phyloP scores from a whole-genome alignment of 495 filamentous ascomycete species.

The Aspergillus incahuasiensis region DNA sequence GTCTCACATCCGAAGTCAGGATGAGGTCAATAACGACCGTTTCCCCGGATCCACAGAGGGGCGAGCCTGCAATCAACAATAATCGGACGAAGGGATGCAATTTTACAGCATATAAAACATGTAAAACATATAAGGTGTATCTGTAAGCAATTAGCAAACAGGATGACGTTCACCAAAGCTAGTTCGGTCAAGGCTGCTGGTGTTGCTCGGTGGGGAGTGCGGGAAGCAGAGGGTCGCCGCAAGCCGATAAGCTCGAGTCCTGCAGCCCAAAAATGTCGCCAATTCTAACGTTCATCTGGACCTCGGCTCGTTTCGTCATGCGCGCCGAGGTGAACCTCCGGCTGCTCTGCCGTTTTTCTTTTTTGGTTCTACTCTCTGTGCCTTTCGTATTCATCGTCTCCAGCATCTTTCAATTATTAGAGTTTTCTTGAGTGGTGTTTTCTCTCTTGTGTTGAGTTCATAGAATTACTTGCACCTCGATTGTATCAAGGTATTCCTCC shows the following conservation, averaged over 20 bases:
- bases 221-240: conserved; percentile 11
- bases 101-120: too few species aligned
- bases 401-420: background rate
- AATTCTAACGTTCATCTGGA: conserved; percentile 15
- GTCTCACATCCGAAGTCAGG: conserved; percentile 21
- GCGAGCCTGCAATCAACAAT: background rate
- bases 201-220: conserved; percentile 14
- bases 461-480: background rate
- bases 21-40: background rate
- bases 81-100: background rate
- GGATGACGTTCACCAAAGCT: background rate
- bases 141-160: background rate
- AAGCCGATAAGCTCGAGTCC: conserved; percentile 9
- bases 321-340: conserved; percentile 31
- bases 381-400: background rate
- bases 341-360: conserved; percentile 11
- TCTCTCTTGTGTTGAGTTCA: conserved; percentile 2
- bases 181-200: background rate
- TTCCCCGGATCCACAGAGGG: conserved; percentile 7
- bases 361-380: background rate
- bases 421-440: background rate
- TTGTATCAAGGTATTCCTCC: conserved; percentile 3
- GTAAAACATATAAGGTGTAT: background rate
- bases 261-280: background rate
- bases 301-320: conserved; percentile 38